Base-by-base conservation (phyloP, 2,329 filamentous ascomycete species). In the Neurospora sp. region DNA sequence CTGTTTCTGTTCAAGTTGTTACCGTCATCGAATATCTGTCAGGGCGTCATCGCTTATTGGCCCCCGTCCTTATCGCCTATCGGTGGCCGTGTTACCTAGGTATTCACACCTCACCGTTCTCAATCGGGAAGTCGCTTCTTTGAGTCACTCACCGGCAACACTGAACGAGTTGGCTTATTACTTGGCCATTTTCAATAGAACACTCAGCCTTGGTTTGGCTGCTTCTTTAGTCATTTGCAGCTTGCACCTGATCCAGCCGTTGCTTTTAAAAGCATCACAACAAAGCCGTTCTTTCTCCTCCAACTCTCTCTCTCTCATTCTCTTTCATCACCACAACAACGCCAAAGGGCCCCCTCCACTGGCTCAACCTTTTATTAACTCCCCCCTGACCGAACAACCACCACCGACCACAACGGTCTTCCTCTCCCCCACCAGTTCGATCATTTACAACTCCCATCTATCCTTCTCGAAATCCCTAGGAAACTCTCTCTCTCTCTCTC, bases 41-140 rank as follows among this genome's bases (percentile, higher is more conserved):
- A 68, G 19, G 43, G 66, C 36, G 66, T 68, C 58, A 66, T n/a
- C 15, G 33, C 19, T 68, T 28, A 52, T 62, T 10, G n/a, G n/a
- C 43, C 43, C 43, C 43, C 46, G 46, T 39, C 39, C 62, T 67
- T 46, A 67, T 69, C 68, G 38, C 58, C 67, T 69, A 69, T 69
- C 68, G 52, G 33, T 11, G 11, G 52, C 33, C 17, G 33, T 36
- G 39, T 46, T 66, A 33, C 33, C 33, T 33, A 33, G 1, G 5
- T 33, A 33, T 46, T 40, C 19, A 68, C 39, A 15, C 39, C 67
- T 66, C 68, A 19, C 19, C 36, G 23, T 66, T 39, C 38, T 19
- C 36, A 52, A 68, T 28, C n/a, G 52, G 52, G 52, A 62, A 62
- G 52, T 62, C 52, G 23, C 52, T 62, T 62, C 52, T 33, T 62